Base-by-base conservation (phyloP, 345 rosid genomes). In the Eucalyptus curtisii region DNA sequence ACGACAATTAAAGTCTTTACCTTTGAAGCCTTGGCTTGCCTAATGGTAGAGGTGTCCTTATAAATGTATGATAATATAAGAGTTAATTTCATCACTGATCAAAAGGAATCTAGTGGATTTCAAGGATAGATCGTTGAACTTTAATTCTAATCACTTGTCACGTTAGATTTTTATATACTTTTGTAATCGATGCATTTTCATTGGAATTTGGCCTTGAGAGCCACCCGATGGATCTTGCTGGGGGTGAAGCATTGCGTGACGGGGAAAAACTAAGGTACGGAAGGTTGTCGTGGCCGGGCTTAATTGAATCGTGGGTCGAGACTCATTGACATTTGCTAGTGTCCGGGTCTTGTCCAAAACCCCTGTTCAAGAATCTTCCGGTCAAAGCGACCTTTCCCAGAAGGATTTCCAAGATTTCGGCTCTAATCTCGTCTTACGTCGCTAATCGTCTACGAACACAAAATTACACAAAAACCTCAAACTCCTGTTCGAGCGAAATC, bases 1-100 rank as follows among this genome's bases (percentile, higher is more conserved):
- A 0, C 33, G 25, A 33, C 13, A 9, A 0, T 33, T 17, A 9
- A 68, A 33, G 7, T 37, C 25, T 22, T 19, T 15, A 31, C 1
- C 11, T 7, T 66, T 31, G 40, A 8, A 17, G 22, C 5, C 40
- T 15, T 15, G 40, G 40, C 20, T 17, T 15, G 22, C 6, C 10
- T 31, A 16, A 61, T 7, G 1, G 68, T 27, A 15, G 20, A 64
- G 10, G 20, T 64, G 10, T 8, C 76, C 31, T 6, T n/a, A 30
- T 17, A 5, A 64, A 64, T 7, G 9, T 2, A 4, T 3, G 5
- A 14, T 30, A 13, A n/a, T 13, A 64, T 9, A 66, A 27, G 7
- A 27, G 22, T 2, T 31, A 15, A 66, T 1, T 66, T 31, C 81
- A 19, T 71, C 13, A 3, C 4, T 2, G 45, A 37, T 17, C 25